Evolutionary conservation across 1,284 basidiomycete genomes (phyloP).

Genomic region (Irpex sp.): DNA sequence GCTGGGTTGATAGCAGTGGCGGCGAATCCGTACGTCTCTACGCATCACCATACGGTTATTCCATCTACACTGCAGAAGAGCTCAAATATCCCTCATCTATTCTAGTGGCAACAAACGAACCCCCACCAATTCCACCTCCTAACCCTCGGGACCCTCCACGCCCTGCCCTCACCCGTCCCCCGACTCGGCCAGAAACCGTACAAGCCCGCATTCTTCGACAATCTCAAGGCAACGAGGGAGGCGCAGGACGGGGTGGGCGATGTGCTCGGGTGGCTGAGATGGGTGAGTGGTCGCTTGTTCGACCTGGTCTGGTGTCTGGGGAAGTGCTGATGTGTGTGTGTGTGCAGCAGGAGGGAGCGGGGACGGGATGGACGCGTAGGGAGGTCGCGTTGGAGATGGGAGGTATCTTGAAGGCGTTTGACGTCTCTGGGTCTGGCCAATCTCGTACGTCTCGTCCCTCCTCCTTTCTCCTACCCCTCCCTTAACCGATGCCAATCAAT

Average conservation of each 20-base stretch:
- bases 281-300: conserved; percentile 15
- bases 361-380: conserved; percentile 45
- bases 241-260: conserved; percentile 56
- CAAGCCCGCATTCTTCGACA: conserved; percentile 74
- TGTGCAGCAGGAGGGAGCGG: conserved; percentile 20
- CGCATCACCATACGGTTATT: neutral
- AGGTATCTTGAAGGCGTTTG: conserved; percentile 49
- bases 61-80: neutral
- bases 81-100: neutral
- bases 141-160: conserved; percentile 75
- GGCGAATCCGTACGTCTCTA: conserved; percentile 51
- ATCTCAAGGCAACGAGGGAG: conserved; percentile 47
- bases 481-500: neutral
- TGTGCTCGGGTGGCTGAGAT: conserved; percentile 53
- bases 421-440: conserved; percentile 16
- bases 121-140: conserved; percentile 85
- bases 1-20: conserved; percentile 74
- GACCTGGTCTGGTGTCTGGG: neutral
- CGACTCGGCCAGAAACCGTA: conserved; percentile 75
- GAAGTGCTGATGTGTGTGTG: conserved; percentile 13
- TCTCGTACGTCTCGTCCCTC: neutral
- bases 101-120: conserved; percentile 72
- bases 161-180: conserved; percentile 82
- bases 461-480: neutral
- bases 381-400: conserved; percentile 60